Conservation (phyloP, 1,139 yeast species). For the Debaryomycetaceae sp. region DNA sequence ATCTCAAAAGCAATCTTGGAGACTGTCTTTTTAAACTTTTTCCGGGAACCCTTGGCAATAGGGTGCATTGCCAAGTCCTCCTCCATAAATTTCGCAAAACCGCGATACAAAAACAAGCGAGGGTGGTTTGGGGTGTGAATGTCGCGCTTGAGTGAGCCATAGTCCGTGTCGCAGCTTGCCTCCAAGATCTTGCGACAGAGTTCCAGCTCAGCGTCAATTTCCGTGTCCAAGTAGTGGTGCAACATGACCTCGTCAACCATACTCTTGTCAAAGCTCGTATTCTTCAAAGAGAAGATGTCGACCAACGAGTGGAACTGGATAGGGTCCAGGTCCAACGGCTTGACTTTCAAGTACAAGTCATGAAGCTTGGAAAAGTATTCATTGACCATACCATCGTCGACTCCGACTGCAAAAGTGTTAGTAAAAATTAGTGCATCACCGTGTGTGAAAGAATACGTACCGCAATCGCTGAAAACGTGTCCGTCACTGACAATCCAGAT, state of each 20-base stretch:
- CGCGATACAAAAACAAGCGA: slow-evolving; percentile 40
- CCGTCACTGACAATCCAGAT: slow-evolving; percentile 55
- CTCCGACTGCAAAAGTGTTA: slow-evolving; percentile 18
- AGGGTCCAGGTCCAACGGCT: slow-evolving; percentile 13
- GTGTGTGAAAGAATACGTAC: slow-evolving; percentile 12
- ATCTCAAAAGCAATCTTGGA: slow-evolving; percentile 50
- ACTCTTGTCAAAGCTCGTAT: slow-evolving; percentile 8
- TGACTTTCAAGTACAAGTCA: slow-evolving; percentile 24
- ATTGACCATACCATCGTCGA: slow-evolving; percentile 43
- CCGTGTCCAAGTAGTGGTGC: slow-evolving; percentile 24
- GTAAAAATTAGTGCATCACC: background rate
- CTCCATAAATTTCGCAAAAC: slow-evolving; percentile 48
- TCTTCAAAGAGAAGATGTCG: slow-evolving; percentile 21
- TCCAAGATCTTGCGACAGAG: slow-evolving; percentile 27
- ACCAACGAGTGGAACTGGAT: slow-evolving; percentile 25
- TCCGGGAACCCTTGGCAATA: slow-evolving; percentile 26
- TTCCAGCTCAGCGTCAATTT: slow-evolving; percentile 24
- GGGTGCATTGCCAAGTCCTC: slow-evolving; percentile 41
- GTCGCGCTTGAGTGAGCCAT: slow-evolving; percentile 23
- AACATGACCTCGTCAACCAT: slow-evolving; percentile 14
- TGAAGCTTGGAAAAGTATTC: slow-evolving; percentile 34
- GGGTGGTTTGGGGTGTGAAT: slow-evolving; percentile 36
- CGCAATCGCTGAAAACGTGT: slow-evolving; percentile 56
- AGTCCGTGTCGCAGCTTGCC: slow-evolving; percentile 29
- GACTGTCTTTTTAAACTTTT: slow-evolving; percentile 38